Base-by-base conservation (phyloP, 257 asterid genomes). In the Verbena officinalis region DNA sequence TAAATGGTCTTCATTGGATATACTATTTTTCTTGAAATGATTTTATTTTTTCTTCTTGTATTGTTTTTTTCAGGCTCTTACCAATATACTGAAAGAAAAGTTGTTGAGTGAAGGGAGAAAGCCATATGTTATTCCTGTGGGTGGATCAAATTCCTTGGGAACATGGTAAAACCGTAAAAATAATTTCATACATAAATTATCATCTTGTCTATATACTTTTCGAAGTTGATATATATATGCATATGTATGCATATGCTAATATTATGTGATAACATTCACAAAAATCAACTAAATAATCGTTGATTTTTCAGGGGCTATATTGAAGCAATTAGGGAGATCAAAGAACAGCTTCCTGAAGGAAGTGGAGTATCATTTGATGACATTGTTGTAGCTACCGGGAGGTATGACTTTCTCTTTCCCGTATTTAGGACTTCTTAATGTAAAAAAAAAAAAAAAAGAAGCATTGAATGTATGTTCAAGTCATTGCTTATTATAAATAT, bases 81-180 rank as follows among this genome's bases (percentile, higher is more conserved):
- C 90, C 64, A 75, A 76, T 67, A 67, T 83, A 67, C 73, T 94
- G 81, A 94, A 88, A 77, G 95, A 86, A 62, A 90, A 84, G 53
- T 73, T 94, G 77, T 55, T 81, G 76, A 84, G 72, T 34, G 96
- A 90, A 81, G 97, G 99, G 61, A 86, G 92, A 84, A 90, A 72
- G 78, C 99, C 99, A 9, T 94, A 94, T 66, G 87, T 90, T 64
- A 84, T 94, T 78, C 96, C 99, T 67, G 96, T 81, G 62, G 99
- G 99, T 40, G 99, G 99, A 79, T 94, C 99, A 40, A 84, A 94
- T 83, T 86, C 96, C 70, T 65, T 90, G 73, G 99, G 97, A 65
- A 88, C 97, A 65, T 94, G 99, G 99, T 90, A 79, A 85, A 79
- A 44, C 67, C 62, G 34, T 27, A 27, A 27, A 27, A 27, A 27